Evolutionary conservation across 139 green algal genomes (phyloP), one percentile per base, ranked within the genome.

Genomic region (Chlamydomonas incerta): DNA sequence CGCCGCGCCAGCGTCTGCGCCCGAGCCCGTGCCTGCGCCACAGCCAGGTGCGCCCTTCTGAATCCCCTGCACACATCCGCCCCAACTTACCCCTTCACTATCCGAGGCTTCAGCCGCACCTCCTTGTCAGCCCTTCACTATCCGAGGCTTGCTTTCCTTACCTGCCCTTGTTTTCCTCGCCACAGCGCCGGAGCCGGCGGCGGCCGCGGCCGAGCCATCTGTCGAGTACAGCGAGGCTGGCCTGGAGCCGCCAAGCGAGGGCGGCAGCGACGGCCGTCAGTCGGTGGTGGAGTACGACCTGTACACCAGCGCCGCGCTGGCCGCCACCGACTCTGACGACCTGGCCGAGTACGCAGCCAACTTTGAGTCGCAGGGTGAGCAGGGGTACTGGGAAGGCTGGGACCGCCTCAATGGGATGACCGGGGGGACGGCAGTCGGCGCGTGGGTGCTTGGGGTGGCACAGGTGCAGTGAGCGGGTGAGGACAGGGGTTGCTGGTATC

Each of bases 281-380:
- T 67, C 46, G 14, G 79, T 76, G 18, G n/a, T 41, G 6, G 79
- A 85, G 21, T 72, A 74, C 63, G 77, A 83, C 63, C 6, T 67
- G 65, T 67, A 85, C 79, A 75, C 66, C 23, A 85, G 79, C 67
- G 68, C 63, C n/a, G 46, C 67, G 11, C 34, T 79, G 24, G 83
- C 58, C 1, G 60, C 29, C 14, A 74, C 80, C 10, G 83, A 79
- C 52, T 83, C 71, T 2, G 83, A 83, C 24, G 83, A 88, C 3
- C 65, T 88, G 47, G 26, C 26, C 31, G 47, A 71, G 28, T 17
- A 67, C 2, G 74, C 74, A 28, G 74, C 66, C 13, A 66, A 65
- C 31, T 88, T 88, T 34, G 63, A 84, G 63, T 83, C 83, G 23
- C 46, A 72, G 41, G 60, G 72, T 87, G 57, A 41, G 71, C 10